Percentiles rank a stretch among this genome's conserved stretches.
Evolutionary conservation across 257 asterid genomes (phyloP).

Genomic region (Fraxinus quadrangulata): DNA sequence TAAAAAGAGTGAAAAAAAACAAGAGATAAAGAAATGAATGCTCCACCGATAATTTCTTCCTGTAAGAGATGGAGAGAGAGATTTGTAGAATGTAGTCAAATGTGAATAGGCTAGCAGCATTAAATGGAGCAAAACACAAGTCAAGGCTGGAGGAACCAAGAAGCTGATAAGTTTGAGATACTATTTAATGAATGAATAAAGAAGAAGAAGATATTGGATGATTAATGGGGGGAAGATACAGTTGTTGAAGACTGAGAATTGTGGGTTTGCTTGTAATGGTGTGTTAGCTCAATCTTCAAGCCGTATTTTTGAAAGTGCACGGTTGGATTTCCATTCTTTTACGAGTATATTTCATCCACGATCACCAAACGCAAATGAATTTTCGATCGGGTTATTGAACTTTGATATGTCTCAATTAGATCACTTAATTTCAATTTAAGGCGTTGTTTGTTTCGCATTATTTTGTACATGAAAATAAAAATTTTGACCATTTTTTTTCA

Average conservation of each 20-base stretch:
- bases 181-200: background rate
- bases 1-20: slow-evolving; percentile 11
- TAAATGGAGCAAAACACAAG: background rate
- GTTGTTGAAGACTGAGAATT: slow-evolving; percentile 29
- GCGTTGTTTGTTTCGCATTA: too few relatives aligned
- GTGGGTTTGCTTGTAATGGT: slow-evolving; percentile 37
- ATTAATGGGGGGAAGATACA: slow-evolving; percentile 26
- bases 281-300: slow-evolving; percentile 35
- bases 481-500: too few relatives aligned
- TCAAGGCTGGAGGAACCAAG: background rate
- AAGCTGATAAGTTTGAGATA: background rate
- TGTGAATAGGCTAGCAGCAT: background rate
- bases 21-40: slow-evolving; percentile 9
- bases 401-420: background rate
- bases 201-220: background rate
- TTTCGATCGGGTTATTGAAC: background rate
- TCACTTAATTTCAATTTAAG: background rate
- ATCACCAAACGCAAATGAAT: background rate
- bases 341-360: background rate
- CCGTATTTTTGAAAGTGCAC: slow-evolving; percentile 53
- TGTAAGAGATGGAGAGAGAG: slow-evolving; percentile 11
- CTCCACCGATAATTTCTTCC: background rate
- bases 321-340: slow-evolving; percentile 56
- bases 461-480: too few relatives aligned
- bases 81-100: background rate